Evolutionary conservation across 805 yeast species (phyloP), one percentile per base, ranked within the genome.

Genomic region (Nadsonia fulvescens): DNA sequence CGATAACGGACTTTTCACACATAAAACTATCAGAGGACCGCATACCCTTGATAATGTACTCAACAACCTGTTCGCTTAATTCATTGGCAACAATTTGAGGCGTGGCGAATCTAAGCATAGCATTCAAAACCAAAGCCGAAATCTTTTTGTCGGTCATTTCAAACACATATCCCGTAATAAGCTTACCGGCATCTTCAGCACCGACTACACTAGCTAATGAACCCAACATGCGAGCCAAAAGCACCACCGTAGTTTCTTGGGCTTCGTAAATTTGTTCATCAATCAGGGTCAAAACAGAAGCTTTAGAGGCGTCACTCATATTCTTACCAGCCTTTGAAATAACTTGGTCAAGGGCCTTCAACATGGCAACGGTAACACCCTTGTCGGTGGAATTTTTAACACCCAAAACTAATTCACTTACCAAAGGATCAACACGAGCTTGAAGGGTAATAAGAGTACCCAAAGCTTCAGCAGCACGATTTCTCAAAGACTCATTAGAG

Each of bases 391-490:
- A 59, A 31, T 59, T 57, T 40, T 66, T 73, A 8, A 79, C 78
- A 28, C 89, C 89, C 8, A 38, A 28, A 8, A 82, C 70, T 33
- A 83, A 60, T 45, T 86, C 96, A 20, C 77, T 62, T 5, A 82
- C 81, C 30, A 86, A 62, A 3, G 95, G 93, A 48, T 86, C 98
- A 29, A 86, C 83, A 44, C 95, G 67, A 5, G 95, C 83, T 51
- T 83, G 95, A 44, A 74, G 71, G 42, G 71, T 74, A 42, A 86
- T 78, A 44, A 89, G 62, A 6, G 83, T 68, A 27, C 94, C 93
- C 38, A 89, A 56, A 0, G 94, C 95, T 35, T 61, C 64, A 15
- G 93, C 95, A 8, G 98, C 93, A 35, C 92, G 66, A 5, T 68
- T 50, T 37, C 96, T 64, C 42, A 89, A 57, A 6, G 63, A 51